Evolutionary conservation across 2,329 filamentous ascomycete genomes (phyloP).

Genomic region (Clarireedia sp.): DNA sequence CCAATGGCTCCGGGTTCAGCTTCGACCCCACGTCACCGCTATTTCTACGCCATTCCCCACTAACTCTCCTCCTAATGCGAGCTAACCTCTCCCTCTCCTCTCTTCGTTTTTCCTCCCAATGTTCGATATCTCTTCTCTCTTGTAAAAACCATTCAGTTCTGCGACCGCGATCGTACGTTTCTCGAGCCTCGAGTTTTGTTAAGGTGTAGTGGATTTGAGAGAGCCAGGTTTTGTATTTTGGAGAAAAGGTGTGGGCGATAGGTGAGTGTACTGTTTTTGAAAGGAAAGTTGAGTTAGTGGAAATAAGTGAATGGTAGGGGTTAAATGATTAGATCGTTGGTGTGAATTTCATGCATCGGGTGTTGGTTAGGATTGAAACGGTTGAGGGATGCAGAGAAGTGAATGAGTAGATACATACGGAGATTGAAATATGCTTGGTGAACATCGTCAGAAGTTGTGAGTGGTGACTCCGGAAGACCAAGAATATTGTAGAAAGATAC

Average conservation of each 20-base stretch:
- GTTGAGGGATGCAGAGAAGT: no score
- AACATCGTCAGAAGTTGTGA: neutral
- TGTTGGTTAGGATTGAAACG: no score
- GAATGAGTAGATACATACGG: neutral
- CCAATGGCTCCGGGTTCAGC: no score
- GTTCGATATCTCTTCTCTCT: neutral
- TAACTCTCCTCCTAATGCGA: no score
- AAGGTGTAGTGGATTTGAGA: neutral
- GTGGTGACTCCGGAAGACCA: neutral
- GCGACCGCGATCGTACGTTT: neutral
- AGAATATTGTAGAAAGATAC: neutral
- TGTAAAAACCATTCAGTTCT: neutral
- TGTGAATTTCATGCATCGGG: no score
- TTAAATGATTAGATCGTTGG: neutral
- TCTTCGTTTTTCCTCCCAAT: neutral
- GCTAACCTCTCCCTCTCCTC: neutral
- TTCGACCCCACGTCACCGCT: no score
- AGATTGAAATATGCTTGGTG: neutral
- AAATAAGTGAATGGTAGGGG: neutral
- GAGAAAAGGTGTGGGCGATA: neutral
- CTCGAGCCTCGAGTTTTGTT: neutral
- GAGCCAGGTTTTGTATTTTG: neutral
- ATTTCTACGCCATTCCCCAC: no score
- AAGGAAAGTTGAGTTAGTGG: neutral
- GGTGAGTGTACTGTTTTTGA: neutral